These are phyloP conservation scores for Novymonas esmeraldas DNA, from an alignment of 208 protist genomes.

Conservation along the genomic window DNA sequence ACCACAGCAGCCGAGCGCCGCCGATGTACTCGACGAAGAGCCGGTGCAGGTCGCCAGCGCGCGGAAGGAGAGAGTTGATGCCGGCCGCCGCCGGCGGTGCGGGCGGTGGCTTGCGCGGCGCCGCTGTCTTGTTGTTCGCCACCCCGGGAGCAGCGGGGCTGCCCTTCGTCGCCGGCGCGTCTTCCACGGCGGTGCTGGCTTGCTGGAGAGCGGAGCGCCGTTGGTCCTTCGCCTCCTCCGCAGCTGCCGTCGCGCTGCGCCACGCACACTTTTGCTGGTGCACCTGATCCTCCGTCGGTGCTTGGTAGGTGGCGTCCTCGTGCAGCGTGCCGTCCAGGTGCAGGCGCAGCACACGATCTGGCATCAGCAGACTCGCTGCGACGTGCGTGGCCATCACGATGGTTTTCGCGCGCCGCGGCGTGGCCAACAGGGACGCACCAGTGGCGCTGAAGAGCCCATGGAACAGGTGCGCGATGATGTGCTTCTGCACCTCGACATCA, in stretches of 20 bases:
- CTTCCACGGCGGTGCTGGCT: neutral
- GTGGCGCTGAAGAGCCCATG: constrained; percentile 47
- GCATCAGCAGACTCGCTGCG: constrained; percentile 36
- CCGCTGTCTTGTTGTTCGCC: neutral
- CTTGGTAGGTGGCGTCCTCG: constrained; percentile 31
- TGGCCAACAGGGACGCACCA: neutral
- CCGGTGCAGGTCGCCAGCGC: constrained; percentile 36
- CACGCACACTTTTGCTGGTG: constrained; percentile 31
- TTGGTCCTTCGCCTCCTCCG: constrained; percentile 27
- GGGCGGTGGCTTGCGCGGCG: constrained; percentile 1
- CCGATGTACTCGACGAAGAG: constrained; percentile 59
- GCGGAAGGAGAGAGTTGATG: constrained; percentile 39
- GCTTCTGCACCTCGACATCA: constrained; percentile 87
- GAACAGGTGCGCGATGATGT: constrained; percentile 81
- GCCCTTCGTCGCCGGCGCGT: neutral
- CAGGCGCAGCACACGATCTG: constrained; percentile 53
- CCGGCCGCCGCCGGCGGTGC: constrained; percentile 6
- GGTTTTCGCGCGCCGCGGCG: constrained; percentile 37
- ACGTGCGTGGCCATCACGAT: constrained; percentile 57
- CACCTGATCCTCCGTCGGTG: constrained; percentile 36
- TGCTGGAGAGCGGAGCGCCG: constrained; percentile 13
- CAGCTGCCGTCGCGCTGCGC: constrained; percentile 35
- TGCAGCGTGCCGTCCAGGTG: constrained; percentile 42
- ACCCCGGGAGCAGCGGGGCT: neutral
- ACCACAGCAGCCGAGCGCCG: constrained; percentile 23